Evolutionary conservation across 805 yeast genomes (phyloP).

Genomic region (Candida ulmi): DNA sequence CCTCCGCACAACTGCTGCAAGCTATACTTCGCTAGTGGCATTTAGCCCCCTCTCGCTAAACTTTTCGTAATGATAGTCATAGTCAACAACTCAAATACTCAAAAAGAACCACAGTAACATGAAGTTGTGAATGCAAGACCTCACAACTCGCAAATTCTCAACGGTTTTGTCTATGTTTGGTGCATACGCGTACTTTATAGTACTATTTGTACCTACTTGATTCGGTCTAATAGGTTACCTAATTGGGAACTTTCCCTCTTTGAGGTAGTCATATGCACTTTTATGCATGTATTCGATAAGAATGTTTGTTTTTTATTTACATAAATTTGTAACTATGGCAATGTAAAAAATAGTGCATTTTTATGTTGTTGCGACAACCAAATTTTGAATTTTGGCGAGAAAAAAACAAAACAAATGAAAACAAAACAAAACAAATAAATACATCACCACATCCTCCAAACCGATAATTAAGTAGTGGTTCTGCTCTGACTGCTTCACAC

Average conservation of each 20-base stretch:
- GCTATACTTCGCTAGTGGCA: no score
- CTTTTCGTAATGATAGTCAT: no score
- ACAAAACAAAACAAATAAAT: slow-evolving; percentile 4
- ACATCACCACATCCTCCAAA: not conserved
- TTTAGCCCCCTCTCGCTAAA: no score
- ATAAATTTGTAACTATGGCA: no score
- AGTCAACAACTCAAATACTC: no score
- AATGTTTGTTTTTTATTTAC: no score
- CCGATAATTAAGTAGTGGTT: no score
- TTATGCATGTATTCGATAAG: no score
- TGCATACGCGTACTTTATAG: not conserved
- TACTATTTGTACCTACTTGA: not conserved
- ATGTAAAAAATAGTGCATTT: not conserved
- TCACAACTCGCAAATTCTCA: not conserved
- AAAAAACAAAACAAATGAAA: not conserved
- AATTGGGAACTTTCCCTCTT: not conserved
- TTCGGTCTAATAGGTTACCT: not conserved
- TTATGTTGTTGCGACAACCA: not conserved
- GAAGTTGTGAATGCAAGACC: no score
- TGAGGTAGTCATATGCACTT: no score
- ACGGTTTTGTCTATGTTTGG: not conserved
- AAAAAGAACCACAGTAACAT: no score
- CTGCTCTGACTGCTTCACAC: not conserved
- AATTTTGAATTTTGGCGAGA: not conserved
- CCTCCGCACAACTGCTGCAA: no score